Evolutionary conservation across 345 rosid species (phyloP).

Genomic region (Citrus inodora): DNA sequence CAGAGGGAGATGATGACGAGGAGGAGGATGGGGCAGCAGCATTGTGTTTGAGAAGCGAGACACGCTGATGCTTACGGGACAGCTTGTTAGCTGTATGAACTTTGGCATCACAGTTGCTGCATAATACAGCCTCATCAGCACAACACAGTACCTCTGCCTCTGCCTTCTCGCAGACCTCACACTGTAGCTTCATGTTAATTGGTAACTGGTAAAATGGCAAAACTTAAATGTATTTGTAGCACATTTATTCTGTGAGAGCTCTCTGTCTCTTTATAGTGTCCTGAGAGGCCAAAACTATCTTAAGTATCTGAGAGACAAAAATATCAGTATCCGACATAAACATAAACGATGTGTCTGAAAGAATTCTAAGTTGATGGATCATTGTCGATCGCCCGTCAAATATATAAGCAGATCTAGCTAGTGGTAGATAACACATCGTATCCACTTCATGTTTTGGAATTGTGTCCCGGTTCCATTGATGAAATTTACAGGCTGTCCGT

Average conservation of each 20-base stretch:
- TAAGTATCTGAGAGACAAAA: too few species aligned
- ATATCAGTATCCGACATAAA: too few species aligned
- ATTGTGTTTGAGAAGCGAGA: conserved; percentile 21
- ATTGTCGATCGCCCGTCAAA: not conserved
- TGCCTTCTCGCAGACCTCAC: conserved; percentile 29
- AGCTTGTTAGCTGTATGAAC: conserved; percentile 33
- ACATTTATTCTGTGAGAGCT: not conserved
- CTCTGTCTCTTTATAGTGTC: not conserved
- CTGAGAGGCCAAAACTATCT: not conserved
- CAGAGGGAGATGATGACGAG: conserved; percentile 4
- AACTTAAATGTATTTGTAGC: not conserved
- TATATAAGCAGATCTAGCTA: too few species aligned
- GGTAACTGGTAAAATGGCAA: not conserved
- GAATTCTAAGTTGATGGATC: not conserved
- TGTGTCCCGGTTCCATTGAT: not conserved
- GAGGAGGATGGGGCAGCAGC: not conserved
- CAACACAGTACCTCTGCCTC: conserved; percentile 35
- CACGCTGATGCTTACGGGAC: conserved; percentile 24
- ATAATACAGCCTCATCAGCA: conserved; percentile 32
- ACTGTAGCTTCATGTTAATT: conserved; percentile 22
- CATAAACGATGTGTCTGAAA: too few species aligned
- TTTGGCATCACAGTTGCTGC: conserved; percentile 21
- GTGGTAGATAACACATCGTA: not conserved
- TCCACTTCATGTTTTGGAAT: not conserved
- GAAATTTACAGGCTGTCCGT: not conserved